These are phyloP conservation scores for Excoecaria agallocha DNA, from an alignment of 345 rosid species.

Conservation along the genomic window DNA sequence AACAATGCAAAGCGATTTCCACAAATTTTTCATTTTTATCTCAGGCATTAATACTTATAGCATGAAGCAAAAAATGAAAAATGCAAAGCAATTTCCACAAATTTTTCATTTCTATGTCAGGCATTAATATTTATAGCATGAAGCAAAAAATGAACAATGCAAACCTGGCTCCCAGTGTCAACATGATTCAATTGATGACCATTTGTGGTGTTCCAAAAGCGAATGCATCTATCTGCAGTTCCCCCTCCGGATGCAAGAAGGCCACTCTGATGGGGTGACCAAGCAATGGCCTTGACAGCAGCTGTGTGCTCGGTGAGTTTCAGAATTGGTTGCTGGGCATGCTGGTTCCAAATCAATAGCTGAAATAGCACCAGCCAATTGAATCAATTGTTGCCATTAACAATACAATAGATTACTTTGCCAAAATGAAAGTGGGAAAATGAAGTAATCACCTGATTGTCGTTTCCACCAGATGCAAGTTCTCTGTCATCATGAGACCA, in stretches of 20 bases:
- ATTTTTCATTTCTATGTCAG: too few species aligned
- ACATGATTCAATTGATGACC: slow-evolving; percentile 81
- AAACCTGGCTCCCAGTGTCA: slow-evolving; percentile 94
- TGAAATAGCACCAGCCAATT: slow-evolving; percentile 25
- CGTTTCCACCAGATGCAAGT: slow-evolving; percentile 98
- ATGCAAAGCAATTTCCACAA: too few species aligned
- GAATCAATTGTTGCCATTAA: too few species aligned
- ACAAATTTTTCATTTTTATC: too few species aligned
- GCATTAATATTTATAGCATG: too few species aligned
- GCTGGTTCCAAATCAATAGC: slow-evolving; percentile 96
- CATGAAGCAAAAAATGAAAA: too few species aligned
- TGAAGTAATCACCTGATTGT: slow-evolving; percentile 75
- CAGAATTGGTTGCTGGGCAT: slow-evolving; percentile 72
- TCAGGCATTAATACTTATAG: too few species aligned
- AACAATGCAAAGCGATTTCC: too few species aligned
- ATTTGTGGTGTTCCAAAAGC: slow-evolving; percentile 90
- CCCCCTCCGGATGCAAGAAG: slow-evolving; percentile 99
- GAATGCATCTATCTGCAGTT: slow-evolving; percentile 92
- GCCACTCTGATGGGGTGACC: slow-evolving; percentile 96
- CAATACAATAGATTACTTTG: not conserved
- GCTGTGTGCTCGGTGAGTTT: slow-evolving; percentile 95
- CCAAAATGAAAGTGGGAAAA: not conserved
- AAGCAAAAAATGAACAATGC: not conserved
- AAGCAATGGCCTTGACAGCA: slow-evolving; percentile 93
- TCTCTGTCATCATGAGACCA: slow-evolving; percentile 98